These are phyloP conservation scores for Aphanomyces cochlioides DNA, from an alignment of 352 stramenopile species.

Conservation along the genomic window DNA sequence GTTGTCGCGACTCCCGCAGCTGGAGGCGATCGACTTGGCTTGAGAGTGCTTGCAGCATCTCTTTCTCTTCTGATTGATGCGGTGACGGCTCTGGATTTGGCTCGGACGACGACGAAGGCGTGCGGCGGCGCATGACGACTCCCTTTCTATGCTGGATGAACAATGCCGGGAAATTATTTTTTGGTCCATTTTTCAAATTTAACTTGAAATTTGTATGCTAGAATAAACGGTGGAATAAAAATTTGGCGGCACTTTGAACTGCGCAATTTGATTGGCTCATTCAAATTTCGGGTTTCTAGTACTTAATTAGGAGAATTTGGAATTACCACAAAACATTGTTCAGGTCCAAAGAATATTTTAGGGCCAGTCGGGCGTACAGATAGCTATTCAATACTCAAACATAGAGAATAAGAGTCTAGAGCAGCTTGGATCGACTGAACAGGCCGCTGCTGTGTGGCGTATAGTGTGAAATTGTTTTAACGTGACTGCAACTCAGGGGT, in stretches of 20 bases:
- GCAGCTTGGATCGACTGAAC: too few species aligned
- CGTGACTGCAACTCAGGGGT: too few species aligned
- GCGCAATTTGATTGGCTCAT: not conserved
- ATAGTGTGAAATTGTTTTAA: too few species aligned
- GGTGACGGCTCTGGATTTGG: slow-evolving; percentile 3
- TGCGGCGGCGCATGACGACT: not conserved
- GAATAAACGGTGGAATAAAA: not conserved
- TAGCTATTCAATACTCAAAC: too few species aligned
- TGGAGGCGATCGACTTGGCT: slow-evolving; percentile 17
- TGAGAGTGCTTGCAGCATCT: slow-evolving; percentile 7
- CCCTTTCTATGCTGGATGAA: not conserved
- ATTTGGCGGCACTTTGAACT: not conserved
- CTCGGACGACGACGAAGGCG: slow-evolving; percentile 1
- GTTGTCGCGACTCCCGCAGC: slow-evolving; percentile 9
- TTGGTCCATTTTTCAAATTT: slow-evolving; percentile 3
- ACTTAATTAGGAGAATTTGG: not conserved
- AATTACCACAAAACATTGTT: not conserved
- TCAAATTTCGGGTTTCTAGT: slow-evolving; percentile 6
- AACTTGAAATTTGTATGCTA: not conserved
- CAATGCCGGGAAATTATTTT: not conserved
- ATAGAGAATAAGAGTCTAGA: too few species aligned
- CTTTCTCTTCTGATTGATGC: slow-evolving; percentile 7
- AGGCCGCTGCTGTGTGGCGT: too few species aligned
- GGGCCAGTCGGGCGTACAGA: too few species aligned
- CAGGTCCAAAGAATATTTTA: not conserved